These are phyloP conservation scores for Acer negundo DNA, from an alignment of 345 rosid genomes.

Conservation along the genomic window DNA sequence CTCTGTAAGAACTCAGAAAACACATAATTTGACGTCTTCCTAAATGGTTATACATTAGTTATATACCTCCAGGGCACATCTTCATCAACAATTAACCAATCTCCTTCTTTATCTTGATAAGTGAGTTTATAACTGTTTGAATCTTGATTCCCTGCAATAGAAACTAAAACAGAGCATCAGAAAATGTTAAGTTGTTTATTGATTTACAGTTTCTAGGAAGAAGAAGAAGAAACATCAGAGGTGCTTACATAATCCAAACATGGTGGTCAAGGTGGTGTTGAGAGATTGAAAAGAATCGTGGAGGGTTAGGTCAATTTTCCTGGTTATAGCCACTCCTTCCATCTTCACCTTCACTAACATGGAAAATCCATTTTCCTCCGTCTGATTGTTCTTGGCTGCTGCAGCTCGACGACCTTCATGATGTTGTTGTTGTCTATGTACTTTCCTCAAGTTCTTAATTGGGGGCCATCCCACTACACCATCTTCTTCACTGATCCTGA, in stretches of 20 bases:
- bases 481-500: constrained; percentile 25
- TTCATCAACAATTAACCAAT: constrained; percentile 43
- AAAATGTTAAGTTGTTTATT: not conserved
- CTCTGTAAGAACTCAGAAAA: too few species aligned
- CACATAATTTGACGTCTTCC: not conserved
- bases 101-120: constrained; percentile 44
- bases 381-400: not conserved
- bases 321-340: constrained; percentile 55
- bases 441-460: constrained; percentile 28
- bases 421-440: not conserved
- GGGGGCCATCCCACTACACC: constrained; percentile 48
- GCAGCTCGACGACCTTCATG: not conserved
- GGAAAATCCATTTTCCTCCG: constrained; percentile 26
- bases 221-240: not conserved
- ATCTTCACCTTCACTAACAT: constrained; percentile 51
- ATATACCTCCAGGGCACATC: constrained; percentile 43
- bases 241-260: constrained; percentile 44
- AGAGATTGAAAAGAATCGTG: constrained; percentile 35
- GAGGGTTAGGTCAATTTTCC: constrained; percentile 47
- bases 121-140: constrained; percentile 29
- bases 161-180: too few species aligned
- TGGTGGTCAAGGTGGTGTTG: constrained; percentile 33
- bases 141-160: constrained; percentile 33
- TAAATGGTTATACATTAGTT: not conserved
- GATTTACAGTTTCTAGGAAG: not conserved